Percentiles rank a stretch among this genome's conserved stretches.
Evolutionary conservation across 1,139 yeast genomes (phyloP).

Genomic region (Geotrichum phurueaensis): DNA sequence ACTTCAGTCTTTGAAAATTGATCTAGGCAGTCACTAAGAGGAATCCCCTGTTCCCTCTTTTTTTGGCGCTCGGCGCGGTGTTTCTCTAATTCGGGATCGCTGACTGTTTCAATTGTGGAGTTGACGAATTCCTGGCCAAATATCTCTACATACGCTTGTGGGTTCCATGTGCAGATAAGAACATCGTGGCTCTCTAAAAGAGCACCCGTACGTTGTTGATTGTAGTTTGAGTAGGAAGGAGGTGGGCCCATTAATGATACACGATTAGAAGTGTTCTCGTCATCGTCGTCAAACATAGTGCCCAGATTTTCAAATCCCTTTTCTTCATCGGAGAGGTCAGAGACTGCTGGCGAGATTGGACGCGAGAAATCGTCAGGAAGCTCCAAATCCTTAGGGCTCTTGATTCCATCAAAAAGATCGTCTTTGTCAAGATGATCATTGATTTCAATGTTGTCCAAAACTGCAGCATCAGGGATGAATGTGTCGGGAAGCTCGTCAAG

Average conservation of each 20-base stretch:
- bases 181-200: neutral
- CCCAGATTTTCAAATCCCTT: constrained; percentile 4
- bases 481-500: neutral
- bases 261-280: neutral
- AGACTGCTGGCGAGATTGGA: neutral
- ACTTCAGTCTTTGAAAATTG: constrained; percentile 78
- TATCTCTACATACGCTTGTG: neutral
- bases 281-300: constrained; percentile 5
- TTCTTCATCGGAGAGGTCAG: neutral
- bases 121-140: constrained; percentile 4
- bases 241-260: constrained; percentile 3
- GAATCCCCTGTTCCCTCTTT: constrained; percentile 44
- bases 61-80: constrained; percentile 45
- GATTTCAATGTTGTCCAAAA: neutral
- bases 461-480: neutral
- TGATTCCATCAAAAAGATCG: neutral
- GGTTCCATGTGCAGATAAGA: constrained; percentile 3
- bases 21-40: constrained; percentile 68
- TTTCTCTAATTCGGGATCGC: constrained; percentile 43
- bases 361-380: neutral
- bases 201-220: neutral
- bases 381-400: neutral
- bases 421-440: neutral
- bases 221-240: neutral
- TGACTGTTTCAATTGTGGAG: constrained; percentile 18